Base-by-base conservation (phyloP, 2,329 filamentous ascomycete genomes). In the Chaetomiaceae sp. region DNA sequence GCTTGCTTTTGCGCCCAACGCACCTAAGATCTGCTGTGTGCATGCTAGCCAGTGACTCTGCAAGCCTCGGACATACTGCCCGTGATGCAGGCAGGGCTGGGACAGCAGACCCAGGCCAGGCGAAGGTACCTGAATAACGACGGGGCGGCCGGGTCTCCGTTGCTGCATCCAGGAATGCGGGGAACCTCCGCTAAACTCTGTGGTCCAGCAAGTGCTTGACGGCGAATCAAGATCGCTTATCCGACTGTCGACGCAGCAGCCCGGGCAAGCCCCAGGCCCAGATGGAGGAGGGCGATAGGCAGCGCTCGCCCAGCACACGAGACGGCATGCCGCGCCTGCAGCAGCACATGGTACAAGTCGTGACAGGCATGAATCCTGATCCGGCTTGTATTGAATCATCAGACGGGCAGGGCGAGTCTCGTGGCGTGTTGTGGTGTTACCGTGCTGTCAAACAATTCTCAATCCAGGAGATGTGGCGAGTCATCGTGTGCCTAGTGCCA, bases 1-100 rank as follows among this genome's bases (percentile, higher is more conserved):
- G 38, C 17, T 50, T 45, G 48, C 42, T 49, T 49, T 51, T 47
- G 43, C 42, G 51, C 53, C 53, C 53, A 56, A 48, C 29, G 42
- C 47, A 51, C 48, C 53, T 51, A 52, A 54, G 49, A 51, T 47
- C 46, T 40, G 37, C 49, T 43, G 32, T 27, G 37, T 33, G 24
- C 33, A 38, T 42, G 52, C 43, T 45, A 40, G 22, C 9, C 9
- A 24, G 22, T 5, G 6, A 24, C 6, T 24, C 41, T 43, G 26
- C 20, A 15, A 33, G 38, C 26, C 29, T 26, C 29, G 30, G 30
- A n/a, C 7, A 9, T n/a, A 29, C 38, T 35, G 45, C 45, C 33
- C 49, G n/a, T n/a, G n/a, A n/a, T n/a, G n/a, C 35, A 19, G 32
- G 24, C 22, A 37, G 20, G 38, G 37, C 38, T 33, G 40, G 37